phyloP scores from a whole-genome alignment of 2,329 filamentous ascomycete species.

The Alternaria arbusti region DNA sequence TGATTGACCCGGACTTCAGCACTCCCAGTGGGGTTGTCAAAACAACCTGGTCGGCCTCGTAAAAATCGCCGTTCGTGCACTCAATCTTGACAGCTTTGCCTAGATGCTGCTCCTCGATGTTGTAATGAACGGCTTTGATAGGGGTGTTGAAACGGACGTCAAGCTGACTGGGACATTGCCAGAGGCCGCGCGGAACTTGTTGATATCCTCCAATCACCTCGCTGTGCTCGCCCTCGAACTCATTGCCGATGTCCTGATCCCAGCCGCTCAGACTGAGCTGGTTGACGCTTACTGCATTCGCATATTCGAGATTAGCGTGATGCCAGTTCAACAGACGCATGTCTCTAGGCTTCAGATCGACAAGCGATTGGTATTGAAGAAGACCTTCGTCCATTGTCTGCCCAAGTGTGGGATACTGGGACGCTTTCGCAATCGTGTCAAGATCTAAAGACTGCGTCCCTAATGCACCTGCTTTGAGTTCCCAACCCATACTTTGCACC shows the following conservation, averaged over 20 bases:
- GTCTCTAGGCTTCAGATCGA: slow-evolving; percentile 85
- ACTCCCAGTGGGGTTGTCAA: slow-evolving; percentile 90
- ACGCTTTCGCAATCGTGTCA: slow-evolving; percentile 66
- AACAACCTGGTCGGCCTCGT: slow-evolving; percentile 90
- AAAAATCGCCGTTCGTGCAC: slow-evolving; percentile 76
- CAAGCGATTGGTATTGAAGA: slow-evolving; percentile 80
- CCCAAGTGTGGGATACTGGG: slow-evolving; percentile 75
- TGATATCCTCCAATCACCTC: slow-evolving; percentile 95
- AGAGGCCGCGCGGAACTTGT: slow-evolving; percentile 85
- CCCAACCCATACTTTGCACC: slow-evolving; percentile 83
- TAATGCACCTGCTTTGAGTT: slow-evolving; percentile 67
- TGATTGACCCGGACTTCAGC: slow-evolving; percentile 78
- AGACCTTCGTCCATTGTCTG: slow-evolving; percentile 94
- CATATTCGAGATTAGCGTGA: slow-evolving; percentile 96
- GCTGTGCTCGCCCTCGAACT: slow-evolving; percentile 93
- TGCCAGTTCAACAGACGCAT: slow-evolving; percentile 96
- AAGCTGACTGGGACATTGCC: slow-evolving; percentile 76
- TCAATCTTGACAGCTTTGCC: slow-evolving; percentile 52
- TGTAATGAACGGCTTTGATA: slow-evolving; percentile 76
- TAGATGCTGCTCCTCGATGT: slow-evolving; percentile 15
- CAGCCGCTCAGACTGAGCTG: slow-evolving; percentile 88
- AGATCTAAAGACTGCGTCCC: slow-evolving; percentile 74
- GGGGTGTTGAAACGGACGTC: slow-evolving; percentile 76
- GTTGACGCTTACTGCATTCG: slow-evolving; percentile 87
- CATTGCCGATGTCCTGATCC: slow-evolving; percentile 97